Evolutionary conservation across 2,329 filamentous ascomycete genomes (phyloP), one percentile per base, ranked within the genome.

Genomic region (Alternaria gansuensis): DNA sequence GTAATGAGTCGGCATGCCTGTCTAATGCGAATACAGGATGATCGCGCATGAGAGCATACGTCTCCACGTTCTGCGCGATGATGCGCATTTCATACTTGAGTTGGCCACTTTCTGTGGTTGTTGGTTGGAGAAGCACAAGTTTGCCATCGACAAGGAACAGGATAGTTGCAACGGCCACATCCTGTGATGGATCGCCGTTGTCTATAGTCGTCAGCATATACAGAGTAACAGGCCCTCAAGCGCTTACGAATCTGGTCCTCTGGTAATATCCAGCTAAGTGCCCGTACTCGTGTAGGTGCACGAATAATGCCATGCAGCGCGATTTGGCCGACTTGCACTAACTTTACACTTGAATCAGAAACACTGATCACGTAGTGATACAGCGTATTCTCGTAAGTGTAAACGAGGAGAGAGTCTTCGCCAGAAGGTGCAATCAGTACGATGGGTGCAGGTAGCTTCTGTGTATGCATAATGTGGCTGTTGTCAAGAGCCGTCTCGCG

Each of bases 51-150:
- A 95, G 87, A 53, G 90, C 89, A 75, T 97, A 97, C 71, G 95
- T 98, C 76, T 99, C 95, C 39, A 98, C 93, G 70, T 96, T 96
- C 70, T 97, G 92, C 11, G 93, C 93, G 73, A 99, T 90, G 59
- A 98, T 90, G 9, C 93, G 90, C 95, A 99, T 99, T 73, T 98
- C 94, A 73, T 99, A 99, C 80, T 97, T 98, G 51, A 97, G 83
- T 67, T 93, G 90, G 5, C 91, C 91, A 41, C 90, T 87, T 48
- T 91, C 90, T 51, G 91, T 93, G 5, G 92, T 82, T 0, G 92
- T 93, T 1, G 95, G 94, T 65, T 96, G 92, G 48, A 99, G 84
- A 36, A 98, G 81, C 10, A 98, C 95, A 21, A 99, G 86, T 76
- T 99, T 99, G 29, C 94, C 95, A 73, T 99, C 95, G 2, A 99